Evolutionary conservation across 257 asterid species (phyloP).

Genomic region (Coffea canephora): DNA sequence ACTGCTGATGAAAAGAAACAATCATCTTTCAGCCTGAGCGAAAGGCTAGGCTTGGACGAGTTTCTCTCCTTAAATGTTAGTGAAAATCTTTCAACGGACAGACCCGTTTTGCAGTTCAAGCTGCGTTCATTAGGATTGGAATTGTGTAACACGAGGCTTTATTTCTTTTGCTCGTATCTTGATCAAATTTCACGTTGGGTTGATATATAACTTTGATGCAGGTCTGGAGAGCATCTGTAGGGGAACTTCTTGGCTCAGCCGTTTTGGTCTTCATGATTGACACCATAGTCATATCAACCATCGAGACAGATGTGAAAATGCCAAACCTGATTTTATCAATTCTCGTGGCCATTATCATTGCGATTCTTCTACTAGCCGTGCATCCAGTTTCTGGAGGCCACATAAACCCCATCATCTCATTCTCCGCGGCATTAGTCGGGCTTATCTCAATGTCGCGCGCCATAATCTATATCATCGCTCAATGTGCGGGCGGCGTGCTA

Average conservation of each 20-base stretch:
- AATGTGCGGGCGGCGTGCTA: constrained; percentile 40
- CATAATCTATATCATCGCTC: constrained; percentile 43
- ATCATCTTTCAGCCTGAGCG: constrained; percentile 25
- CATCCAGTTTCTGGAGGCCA: constrained; percentile 78
- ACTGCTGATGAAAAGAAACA: constrained; percentile 24
- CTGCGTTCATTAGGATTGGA: too few species aligned
- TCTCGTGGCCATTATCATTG: constrained; percentile 46
- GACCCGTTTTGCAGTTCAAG: too few species aligned
- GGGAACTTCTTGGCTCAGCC: constrained; percentile 68
- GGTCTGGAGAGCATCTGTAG: constrained; percentile 82
- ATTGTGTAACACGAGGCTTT: too few species aligned
- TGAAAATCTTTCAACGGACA: not conserved
- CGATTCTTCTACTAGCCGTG: constrained; percentile 63
- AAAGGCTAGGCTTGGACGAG: constrained; percentile 55
- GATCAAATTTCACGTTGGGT: too few species aligned
- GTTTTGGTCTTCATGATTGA: constrained; percentile 67
- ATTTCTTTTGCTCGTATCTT: too few species aligned
- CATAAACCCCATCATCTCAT: constrained; percentile 73
- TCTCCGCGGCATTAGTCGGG: constrained; percentile 75
- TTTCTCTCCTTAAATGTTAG: constrained; percentile 49
- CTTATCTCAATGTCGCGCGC: constrained; percentile 64
- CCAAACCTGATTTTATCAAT: constrained; percentile 52
- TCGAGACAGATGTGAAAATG: constrained; percentile 46
- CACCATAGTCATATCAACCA: constrained; percentile 61
- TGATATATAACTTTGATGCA: constrained; percentile 5